Evolutionary conservation across 495 filamentous ascomycete species (phyloP), one percentile per base, ranked within the genome.

Genomic region (Penicillium ochrochloron): DNA sequence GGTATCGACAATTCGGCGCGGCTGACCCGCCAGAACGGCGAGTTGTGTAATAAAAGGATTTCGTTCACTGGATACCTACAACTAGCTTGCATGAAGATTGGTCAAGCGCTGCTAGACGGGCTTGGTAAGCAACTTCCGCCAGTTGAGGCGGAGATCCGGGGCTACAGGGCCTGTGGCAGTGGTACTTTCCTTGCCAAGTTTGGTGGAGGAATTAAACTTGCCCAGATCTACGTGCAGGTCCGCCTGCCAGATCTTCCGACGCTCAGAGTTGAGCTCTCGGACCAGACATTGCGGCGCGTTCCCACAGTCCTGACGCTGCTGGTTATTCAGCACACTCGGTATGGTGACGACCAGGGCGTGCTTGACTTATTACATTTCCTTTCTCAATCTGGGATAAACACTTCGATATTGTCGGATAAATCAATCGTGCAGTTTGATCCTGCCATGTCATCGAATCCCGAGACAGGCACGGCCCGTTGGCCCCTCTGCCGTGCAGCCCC

Each of bases 41-140:
- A 60, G 27, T 51, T 21, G 44, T 60, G 57, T 42, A 60, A 60
- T 21, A 60, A 60, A 34, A 42, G 51, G 31, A 5, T 25, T 29
- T 48, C 21, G 4, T 60, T 41, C 39, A 31, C 5, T 23, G 57
- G 41, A 29, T 1, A 41, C 15, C 9, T 60, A 10, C 57, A 48
- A 17, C 46, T 60, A 1, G 41, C 41, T 31, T 33, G 46, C 14
- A 3, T 34, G 15, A 60, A 60, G 31, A 17, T 60, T 17, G 37
- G 31, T 35, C n/a, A 34, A 5, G 19, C 27, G 7, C 7, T 56
- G 31, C 33, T 33, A 2, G 35, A 5, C 27, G 14, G 15, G 29
- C n/a, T 48, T 12, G 19, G n/a, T 12, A 21, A 27, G n/a, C 19
- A 7, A 39, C 42, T 60, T 15, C 15, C 41, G n/a, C 42, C 12